These are phyloP conservation scores for Inonotus hispidus DNA, from an alignment of 1,284 basidiomycete genomes.

Conservation along the genomic window DNA sequence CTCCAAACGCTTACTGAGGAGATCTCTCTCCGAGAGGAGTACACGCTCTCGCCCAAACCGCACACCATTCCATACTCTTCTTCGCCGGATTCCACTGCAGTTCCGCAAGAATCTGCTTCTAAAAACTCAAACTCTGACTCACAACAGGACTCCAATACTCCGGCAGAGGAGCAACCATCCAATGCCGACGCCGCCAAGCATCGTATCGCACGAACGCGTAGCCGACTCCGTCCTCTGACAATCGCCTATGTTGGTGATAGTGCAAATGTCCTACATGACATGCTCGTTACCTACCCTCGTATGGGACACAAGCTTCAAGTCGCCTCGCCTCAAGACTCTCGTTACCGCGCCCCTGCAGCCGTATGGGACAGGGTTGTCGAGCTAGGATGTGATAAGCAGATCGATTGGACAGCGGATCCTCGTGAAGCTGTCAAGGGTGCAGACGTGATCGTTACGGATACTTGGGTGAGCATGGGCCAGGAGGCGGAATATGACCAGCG, in stretches of 20 bases:
- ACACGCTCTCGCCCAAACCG: constrained; percentile 2
- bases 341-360: constrained; percentile 70
- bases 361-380: constrained; percentile 78
- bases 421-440: constrained; percentile 84
- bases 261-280: constrained; percentile 95
- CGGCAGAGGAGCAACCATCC: background rate
- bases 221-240: constrained; percentile 62
- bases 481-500: constrained; percentile 92
- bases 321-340: constrained; percentile 59
- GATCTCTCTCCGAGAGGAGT: constrained; percentile 43
- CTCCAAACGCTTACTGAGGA: constrained; percentile 86
- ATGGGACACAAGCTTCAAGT: constrained; percentile 85
- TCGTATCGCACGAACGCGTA: constrained; percentile 5
- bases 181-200: constrained; percentile 5
- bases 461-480: constrained; percentile 99
- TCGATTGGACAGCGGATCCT: constrained; percentile 77
- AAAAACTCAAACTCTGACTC: background rate
- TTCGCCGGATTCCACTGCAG: background rate
- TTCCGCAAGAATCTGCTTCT: background rate
- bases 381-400: constrained; percentile 64
- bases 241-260: constrained; percentile 94
- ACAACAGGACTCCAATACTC: background rate
- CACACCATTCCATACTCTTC: background rate
- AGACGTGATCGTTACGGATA: constrained; percentile 93
- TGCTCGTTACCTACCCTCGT: constrained; percentile 92